Evolutionary conservation across 2,329 filamentous ascomycete species (phyloP), one percentile per base, ranked within the genome.

Genomic region (Hypomyces rosellus): DNA sequence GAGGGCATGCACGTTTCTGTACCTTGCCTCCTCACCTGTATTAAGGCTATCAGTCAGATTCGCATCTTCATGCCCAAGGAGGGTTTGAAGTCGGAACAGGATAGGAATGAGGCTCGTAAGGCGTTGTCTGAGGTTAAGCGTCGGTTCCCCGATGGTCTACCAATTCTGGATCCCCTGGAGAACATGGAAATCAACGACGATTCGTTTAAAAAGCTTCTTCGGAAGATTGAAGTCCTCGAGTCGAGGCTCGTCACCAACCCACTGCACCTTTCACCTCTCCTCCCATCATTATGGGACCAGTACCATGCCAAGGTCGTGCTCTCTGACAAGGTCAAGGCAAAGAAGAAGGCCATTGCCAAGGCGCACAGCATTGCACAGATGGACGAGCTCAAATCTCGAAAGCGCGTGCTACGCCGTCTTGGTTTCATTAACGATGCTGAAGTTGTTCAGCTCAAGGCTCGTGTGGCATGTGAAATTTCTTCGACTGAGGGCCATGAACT

Each of bases 181-280:
- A 91, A 96, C 63, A 97, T 99, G 93, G 81, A 83, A 25, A 97
- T 99, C 61, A 85, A 78, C 4, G 93, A 97, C 61, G 90, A 96
- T 1, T 84, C 83, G 0, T 97, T 99, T 74, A 96, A 95, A 75
- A 89, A 90, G 65, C 80, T 96, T 4, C 79, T 97, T 50, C 74
- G 90, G 69, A 97, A 97, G 81, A 96, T 99, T 54, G 93, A 99
- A 70, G 88, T 97, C 11, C 80, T 99, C 2, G 93, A 99, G 70
- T 93, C 92, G 5, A 85, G 89, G 47, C 75, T 99, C 18, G 72
- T 97, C 25, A 81, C 88, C 13, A 97, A 96, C 66, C 90, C 92
- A 4, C 78, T 99, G 14, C 92, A 99, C 68, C 88, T 92, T 53
- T 96, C 91, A 4, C 89, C 91, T 2, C 80, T 89, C 34, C 75